Conservation (phyloP, 2,329 filamentous ascomycete genomes). For the Fusarium illudens region DNA sequence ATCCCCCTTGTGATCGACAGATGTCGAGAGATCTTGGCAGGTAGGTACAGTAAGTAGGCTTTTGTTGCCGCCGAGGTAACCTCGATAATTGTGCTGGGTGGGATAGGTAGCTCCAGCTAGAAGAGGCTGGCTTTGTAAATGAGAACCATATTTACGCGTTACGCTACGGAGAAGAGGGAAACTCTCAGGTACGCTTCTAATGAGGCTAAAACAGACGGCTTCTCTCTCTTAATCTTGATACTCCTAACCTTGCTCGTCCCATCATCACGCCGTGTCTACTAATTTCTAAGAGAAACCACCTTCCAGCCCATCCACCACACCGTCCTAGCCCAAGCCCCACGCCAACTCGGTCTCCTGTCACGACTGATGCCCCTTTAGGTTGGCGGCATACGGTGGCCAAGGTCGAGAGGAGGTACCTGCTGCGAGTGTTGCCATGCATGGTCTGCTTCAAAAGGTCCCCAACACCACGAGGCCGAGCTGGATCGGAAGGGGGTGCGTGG, state of each 20-base stretch:
- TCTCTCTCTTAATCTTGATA: background rate
- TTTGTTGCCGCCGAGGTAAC: background rate
- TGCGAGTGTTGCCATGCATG: background rate
- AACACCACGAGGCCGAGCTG: constrained; percentile 1
- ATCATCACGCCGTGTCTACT: background rate
- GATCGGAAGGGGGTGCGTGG: constrained; percentile 1
- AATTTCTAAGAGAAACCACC: constrained; percentile 14
- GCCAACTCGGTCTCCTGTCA: constrained; percentile 1
- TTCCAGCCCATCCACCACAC: constrained; percentile 18
- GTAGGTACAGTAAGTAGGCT: background rate
- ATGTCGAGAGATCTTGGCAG: background rate
- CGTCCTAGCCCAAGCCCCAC: constrained; percentile 15
- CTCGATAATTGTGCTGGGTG: background rate
- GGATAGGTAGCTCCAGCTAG: background rate
- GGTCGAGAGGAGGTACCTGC: background rate
- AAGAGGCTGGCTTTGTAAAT: background rate
- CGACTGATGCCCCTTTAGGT: background rate
- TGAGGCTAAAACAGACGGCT: background rate
- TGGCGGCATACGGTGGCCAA: background rate
- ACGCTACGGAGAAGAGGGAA: background rate
- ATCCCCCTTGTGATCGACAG: constrained; percentile 12
- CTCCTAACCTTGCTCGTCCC: background rate
- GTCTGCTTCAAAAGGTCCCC: constrained; percentile 1
- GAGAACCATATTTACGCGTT: background rate
- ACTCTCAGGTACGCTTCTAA: background rate